Evolutionary conservation across 225 moss, liverwort and hornwort genomes (phyloP).

Genomic region (Pseudisothecium myosuroides): DNA sequence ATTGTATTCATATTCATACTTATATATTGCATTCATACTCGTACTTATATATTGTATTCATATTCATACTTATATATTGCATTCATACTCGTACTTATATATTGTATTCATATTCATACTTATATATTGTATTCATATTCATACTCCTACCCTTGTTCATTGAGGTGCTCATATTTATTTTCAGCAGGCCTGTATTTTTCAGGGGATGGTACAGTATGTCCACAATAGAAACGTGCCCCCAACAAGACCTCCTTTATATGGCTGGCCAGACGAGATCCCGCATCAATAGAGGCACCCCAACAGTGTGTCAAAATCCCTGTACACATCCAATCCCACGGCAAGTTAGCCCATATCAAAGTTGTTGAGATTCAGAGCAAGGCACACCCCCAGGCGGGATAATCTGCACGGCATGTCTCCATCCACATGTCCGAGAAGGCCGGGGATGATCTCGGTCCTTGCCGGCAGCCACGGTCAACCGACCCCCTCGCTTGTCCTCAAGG

Average conservation of each 20-base stretch:
- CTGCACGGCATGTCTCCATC: not conserved
- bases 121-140: too few relatives aligned
- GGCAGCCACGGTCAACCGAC: too few relatives aligned
- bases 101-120: not conserved
- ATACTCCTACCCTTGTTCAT: too few relatives aligned
- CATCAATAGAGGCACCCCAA: not conserved
- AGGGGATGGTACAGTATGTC: not conserved
- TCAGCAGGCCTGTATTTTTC: not conserved
- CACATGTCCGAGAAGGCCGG: not conserved
- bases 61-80: too few relatives aligned
- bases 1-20: too few relatives aligned
- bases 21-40: not conserved
- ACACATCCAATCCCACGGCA: not conserved
- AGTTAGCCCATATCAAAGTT: not conserved
- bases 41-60: too few relatives aligned
- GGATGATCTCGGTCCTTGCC: not conserved
- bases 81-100: too few relatives aligned
- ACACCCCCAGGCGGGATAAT: not conserved
- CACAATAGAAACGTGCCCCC: not conserved
- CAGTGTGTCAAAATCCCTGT: not conserved
- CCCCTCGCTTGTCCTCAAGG: too few relatives aligned
- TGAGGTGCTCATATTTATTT: not conserved
- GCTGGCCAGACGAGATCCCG: not conserved
- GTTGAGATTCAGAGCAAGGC: not conserved
- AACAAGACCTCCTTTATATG: not conserved